A percentile compares a stretch with the other conserved stretches of the same genome.
Conservation (phyloP, 1,284 basidiomycete genomes). For the Trametes versicolor region DNA sequence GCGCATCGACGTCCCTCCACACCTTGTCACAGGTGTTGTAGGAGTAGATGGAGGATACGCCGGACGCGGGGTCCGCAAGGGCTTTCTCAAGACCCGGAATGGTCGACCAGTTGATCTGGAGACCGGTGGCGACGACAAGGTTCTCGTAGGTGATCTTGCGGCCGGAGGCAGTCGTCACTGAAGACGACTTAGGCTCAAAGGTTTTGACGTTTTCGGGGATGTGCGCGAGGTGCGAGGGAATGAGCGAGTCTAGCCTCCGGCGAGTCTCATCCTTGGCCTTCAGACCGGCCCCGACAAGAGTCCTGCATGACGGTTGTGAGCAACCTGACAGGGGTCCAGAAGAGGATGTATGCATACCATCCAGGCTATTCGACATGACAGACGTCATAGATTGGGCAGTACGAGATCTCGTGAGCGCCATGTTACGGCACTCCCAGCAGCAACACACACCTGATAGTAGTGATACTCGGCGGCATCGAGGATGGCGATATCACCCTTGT, state of each 20-base stretch:
- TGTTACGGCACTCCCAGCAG: slow-evolving; percentile 20
- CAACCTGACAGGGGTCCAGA: neutral
- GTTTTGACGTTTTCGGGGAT: slow-evolving; percentile 79
- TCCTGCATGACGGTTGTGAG: slow-evolving; percentile 62
- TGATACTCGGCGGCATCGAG: slow-evolving; percentile 83
- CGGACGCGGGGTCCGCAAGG: slow-evolving; percentile 77
- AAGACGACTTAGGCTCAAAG: slow-evolving; percentile 82
- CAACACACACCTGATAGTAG: slow-evolving; percentile 73
- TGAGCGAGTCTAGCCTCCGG: slow-evolving; percentile 71
- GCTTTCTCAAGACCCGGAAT: slow-evolving; percentile 86
- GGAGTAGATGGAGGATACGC: slow-evolving; percentile 95
- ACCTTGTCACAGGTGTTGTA: slow-evolving; percentile 90
- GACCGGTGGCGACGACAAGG: slow-evolving; percentile 89
- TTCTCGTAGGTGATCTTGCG: slow-evolving; percentile 85
- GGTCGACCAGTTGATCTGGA: slow-evolving; percentile 86
- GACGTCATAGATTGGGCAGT: slow-evolving; percentile 12
- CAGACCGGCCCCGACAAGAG: slow-evolving; percentile 91
- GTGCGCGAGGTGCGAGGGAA: slow-evolving; percentile 80
- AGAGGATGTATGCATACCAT: slow-evolving; percentile 59
- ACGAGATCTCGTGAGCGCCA: slow-evolving; percentile 14
- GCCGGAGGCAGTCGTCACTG: slow-evolving; percentile 78
- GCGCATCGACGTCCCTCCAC: slow-evolving; percentile 82
- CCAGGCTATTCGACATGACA: slow-evolving; percentile 65
- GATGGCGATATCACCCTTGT: slow-evolving; percentile 83
- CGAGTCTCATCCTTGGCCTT: slow-evolving; percentile 75